These are phyloP conservation scores for Peronospora destructor DNA, from an alignment of 352 stramenopile genomes.

Conservation along the genomic window DNA sequence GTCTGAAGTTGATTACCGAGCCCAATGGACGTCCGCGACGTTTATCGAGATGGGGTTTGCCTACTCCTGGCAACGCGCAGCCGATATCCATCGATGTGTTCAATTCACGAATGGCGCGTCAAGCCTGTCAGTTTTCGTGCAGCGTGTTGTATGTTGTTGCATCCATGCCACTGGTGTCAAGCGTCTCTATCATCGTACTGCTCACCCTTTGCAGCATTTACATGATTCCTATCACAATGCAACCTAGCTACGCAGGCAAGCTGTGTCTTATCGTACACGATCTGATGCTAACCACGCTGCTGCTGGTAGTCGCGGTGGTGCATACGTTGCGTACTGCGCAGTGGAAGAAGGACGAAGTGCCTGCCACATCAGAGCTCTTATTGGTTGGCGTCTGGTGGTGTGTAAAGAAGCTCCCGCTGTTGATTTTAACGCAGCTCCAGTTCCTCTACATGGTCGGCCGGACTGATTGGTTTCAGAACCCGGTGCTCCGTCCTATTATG, in stretches of 20 bases:
- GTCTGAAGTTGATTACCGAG: slow-evolving; percentile 59
- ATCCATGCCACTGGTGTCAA: slow-evolving; percentile 64
- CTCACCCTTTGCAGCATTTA: slow-evolving; percentile 47
- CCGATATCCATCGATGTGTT: slow-evolving; percentile 59
- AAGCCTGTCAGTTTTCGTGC: slow-evolving; percentile 70
- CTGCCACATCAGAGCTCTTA: slow-evolving; percentile 44
- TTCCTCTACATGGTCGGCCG: slow-evolving; percentile 59
- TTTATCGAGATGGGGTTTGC: slow-evolving; percentile 53
- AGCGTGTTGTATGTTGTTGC: slow-evolving; percentile 59
- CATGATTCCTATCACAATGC: slow-evolving; percentile 51
- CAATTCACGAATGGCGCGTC: slow-evolving; percentile 62
- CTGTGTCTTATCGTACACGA: slow-evolving; percentile 63
- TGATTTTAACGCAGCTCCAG: slow-evolving; percentile 41
- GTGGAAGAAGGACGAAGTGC: slow-evolving; percentile 70
- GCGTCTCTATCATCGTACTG: slow-evolving; percentile 42
- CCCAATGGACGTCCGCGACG: slow-evolving; percentile 51
- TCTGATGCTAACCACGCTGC: slow-evolving; percentile 47
- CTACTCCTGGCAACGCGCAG: slow-evolving; percentile 44
- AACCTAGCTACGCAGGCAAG: slow-evolving; percentile 57
- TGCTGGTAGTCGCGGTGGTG: slow-evolving; percentile 62
- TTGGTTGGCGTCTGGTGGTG: slow-evolving; percentile 42
- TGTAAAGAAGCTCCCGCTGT: slow-evolving; percentile 40
- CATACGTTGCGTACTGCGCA: slow-evolving; percentile 55
- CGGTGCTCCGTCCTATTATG: slow-evolving; percentile 63
- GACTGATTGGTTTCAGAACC: slow-evolving; percentile 70